Evolutionary conservation across 805 yeast genomes (phyloP).

Genomic region (Nakazawaea populi): DNA sequence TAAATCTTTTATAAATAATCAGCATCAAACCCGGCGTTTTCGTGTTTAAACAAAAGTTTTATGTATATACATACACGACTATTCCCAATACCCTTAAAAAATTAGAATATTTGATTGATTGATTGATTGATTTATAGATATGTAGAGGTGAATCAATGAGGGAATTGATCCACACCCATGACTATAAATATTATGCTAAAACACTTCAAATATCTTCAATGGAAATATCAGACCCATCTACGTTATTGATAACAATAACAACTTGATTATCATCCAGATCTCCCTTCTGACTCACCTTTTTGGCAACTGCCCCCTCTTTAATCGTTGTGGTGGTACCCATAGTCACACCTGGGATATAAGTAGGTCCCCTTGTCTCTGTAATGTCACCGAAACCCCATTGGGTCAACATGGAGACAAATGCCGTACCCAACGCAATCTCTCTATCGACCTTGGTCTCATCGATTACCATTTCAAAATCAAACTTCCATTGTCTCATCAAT

Average conservation of each 20-base stretch:
- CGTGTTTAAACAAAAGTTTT: too few relatives aligned
- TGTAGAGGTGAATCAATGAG: background rate
- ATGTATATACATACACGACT: too few relatives aligned
- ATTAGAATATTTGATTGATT: background rate
- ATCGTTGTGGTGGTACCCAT: conserved; percentile 6
- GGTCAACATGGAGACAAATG: conserved; percentile 57
- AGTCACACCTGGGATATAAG: conserved; percentile 18
- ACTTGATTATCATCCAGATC: background rate
- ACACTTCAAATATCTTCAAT: conserved; percentile 15
- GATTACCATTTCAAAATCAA: conserved; percentile 53
- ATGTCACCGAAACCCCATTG: conserved; percentile 57
- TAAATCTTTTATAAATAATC: background rate
- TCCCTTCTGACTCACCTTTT: background rate
- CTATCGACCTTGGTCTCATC: conserved; percentile 41
- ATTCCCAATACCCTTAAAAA: too few relatives aligned
- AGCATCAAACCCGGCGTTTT: background rate
- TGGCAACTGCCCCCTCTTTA: background rate
- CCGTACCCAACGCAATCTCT: conserved; percentile 55
- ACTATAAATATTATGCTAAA: background rate
- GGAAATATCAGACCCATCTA: conserved; percentile 23
- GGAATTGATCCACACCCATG: background rate
- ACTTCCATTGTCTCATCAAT: conserved; percentile 50
- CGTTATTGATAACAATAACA: conserved; percentile 11
- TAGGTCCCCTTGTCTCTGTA: conserved; percentile 51
- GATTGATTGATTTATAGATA: background rate